These are phyloP conservation scores for Xerocomellus intermedius DNA, from an alignment of 768 basidiomycete species.

Conservation along the genomic window DNA sequence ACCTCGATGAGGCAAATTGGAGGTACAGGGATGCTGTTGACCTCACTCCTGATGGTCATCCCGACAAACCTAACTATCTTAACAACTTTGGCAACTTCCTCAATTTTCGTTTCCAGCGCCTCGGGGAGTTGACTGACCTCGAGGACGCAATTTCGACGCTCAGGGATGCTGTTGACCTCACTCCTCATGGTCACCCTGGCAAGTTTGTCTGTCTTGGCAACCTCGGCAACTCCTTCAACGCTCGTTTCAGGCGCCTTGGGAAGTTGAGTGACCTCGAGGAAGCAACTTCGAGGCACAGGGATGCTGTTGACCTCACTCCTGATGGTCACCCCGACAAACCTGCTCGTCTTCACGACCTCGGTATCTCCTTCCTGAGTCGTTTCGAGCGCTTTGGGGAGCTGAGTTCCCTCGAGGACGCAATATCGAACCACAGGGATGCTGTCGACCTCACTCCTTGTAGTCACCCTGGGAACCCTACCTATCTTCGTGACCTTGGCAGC, in stretches of 20 bases:
- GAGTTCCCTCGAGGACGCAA: conserved; percentile 1
- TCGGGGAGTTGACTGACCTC: background rate
- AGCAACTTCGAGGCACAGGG: background rate
- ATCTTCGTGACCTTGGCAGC: background rate
- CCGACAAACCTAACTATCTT: background rate
- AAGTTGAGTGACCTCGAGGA: background rate
- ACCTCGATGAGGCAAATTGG: background rate
- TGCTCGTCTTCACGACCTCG: background rate
- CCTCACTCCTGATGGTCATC: background rate
- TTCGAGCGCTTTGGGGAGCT: background rate
- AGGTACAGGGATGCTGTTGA: background rate
- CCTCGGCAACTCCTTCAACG: background rate
- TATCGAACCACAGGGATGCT: background rate
- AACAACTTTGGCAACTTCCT: background rate
- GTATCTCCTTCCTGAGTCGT: background rate
- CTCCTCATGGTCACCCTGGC: background rate
- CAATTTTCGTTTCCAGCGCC: background rate
- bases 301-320: background rate
- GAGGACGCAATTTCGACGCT: background rate
- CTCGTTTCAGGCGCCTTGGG: conserved; percentile 2
- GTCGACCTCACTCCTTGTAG: background rate
- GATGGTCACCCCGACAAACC: background rate
- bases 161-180: background rate
- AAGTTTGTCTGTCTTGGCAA: background rate
- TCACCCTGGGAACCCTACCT: background rate